Percentiles rank a stretch among this genome's conserved stretches.
phyloP scores from a whole-genome alignment of 495 filamentous ascomycete species.

The Penicillium samsonianum region DNA sequence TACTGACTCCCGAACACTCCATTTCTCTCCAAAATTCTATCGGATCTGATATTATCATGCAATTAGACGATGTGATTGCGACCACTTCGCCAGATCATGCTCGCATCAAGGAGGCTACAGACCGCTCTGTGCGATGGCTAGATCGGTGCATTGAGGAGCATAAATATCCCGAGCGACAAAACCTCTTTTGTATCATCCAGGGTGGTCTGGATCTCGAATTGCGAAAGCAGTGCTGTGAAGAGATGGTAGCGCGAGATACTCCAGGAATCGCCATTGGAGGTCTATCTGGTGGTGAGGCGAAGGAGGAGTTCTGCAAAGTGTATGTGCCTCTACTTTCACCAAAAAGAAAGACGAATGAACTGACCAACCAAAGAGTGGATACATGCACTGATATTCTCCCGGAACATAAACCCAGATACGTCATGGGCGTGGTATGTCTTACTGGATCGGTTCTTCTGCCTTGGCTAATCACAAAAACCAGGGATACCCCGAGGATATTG shows the following conservation, averaged over 20 bases:
- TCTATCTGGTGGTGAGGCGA: slow-evolving; percentile 80
- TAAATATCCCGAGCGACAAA: slow-evolving; percentile 78
- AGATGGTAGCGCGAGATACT: slow-evolving; percentile 90
- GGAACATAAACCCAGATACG: slow-evolving; percentile 89
- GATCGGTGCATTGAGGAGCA: slow-evolving; percentile 95
- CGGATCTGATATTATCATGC: slow-evolving; percentile 99
- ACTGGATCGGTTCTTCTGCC: background rate
- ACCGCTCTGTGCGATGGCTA: slow-evolving; percentile 96
- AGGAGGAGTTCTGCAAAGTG: slow-evolving; percentile 63
- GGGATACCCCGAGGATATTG: slow-evolving; percentile 92
- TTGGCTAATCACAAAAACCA: slow-evolving; percentile 28
- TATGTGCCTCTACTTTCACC: slow-evolving; percentile 27
- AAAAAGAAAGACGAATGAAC: background rate
- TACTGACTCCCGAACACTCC: slow-evolving; percentile 95
- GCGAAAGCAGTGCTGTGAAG: slow-evolving; percentile 76
- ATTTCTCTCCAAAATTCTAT: slow-evolving; percentile 96
- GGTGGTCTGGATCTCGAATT: slow-evolving; percentile 91
- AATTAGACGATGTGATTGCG: slow-evolving; percentile 94
- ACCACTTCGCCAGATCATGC: slow-evolving; percentile 86
- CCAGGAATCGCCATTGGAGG: slow-evolving; percentile 97
- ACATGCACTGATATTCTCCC: slow-evolving; percentile 85
- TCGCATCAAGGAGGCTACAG: slow-evolving; percentile 92
- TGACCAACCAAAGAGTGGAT: slow-evolving; percentile 59
- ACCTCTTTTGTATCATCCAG: slow-evolving; percentile 99
- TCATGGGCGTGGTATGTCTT: slow-evolving; percentile 86